These are phyloP conservation scores for Pezicula carpinea DNA, from an alignment of 2,329 filamentous ascomycete species.

Conservation along the genomic window DNA sequence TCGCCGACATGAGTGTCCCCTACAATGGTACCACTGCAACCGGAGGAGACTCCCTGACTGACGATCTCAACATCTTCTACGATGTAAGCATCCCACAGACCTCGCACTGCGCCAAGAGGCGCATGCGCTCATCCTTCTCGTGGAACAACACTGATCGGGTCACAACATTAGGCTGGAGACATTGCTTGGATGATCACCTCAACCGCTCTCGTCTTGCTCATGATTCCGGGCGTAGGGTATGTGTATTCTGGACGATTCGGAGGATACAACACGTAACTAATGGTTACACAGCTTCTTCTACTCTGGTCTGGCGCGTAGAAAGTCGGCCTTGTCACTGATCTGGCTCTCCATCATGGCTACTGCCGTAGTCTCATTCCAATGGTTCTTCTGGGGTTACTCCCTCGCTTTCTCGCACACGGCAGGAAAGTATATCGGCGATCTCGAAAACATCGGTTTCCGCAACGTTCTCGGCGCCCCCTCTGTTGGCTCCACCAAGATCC, in stretches of 20 bases:
- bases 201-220: conserved; percentile 79
- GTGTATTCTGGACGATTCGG: conserved; percentile 25
- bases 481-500: conserved; percentile 67
- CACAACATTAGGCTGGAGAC: conserved; percentile 76
- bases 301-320: conserved; percentile 81
- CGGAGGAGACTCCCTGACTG: conserved; percentile 54
- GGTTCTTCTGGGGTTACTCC: conserved; percentile 56
- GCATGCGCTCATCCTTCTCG: not conserved
- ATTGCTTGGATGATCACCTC: conserved; percentile 80
- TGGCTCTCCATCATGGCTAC: conserved; percentile 88
- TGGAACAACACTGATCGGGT: conserved; percentile 36
- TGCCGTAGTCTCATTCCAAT: conserved; percentile 81
- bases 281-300: conserved; percentile 66
- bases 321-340: conserved; percentile 83
- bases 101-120: too few species aligned
- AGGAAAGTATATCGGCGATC: conserved; percentile 65
- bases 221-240: conserved; percentile 84
- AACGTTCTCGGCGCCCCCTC: conserved; percentile 72
- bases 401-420: conserved; percentile 51
- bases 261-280: conserved; percentile 15
- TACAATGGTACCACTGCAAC: conserved; percentile 53
- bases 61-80: conserved; percentile 82
- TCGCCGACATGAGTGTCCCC: conserved; percentile 12
- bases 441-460: conserved; percentile 75
- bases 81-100: conserved; percentile 44